Evolutionary conservation across 2,329 filamentous ascomycete species (phyloP).

Genomic region (Chaetothyriales sp.): DNA sequence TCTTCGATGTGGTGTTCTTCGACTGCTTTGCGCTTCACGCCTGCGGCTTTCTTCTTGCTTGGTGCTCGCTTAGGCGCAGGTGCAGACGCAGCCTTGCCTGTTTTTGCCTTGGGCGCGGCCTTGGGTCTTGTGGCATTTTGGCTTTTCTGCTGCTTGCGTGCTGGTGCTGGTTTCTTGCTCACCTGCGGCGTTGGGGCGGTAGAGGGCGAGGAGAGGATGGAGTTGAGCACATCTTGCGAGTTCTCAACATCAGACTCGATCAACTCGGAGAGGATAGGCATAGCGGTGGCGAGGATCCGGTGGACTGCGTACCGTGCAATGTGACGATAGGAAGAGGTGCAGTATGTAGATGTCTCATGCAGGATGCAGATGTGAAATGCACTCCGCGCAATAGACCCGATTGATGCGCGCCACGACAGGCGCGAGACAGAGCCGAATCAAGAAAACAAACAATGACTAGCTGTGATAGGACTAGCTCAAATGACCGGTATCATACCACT

Average conservation of each 20-base stretch:
- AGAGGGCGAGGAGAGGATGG: conserved; percentile 15
- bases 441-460: conserved; percentile 1
- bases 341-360: conserved; percentile 1
- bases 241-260: conserved; percentile 34
- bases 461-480: background rate
- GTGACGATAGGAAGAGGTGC: background rate
- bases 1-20: conserved; percentile 30
- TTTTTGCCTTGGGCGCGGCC: conserved; percentile 21
- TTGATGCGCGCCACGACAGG: background rate
- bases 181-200: conserved; percentile 4
- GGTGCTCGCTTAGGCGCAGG: conserved; percentile 32
- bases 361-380: background rate
- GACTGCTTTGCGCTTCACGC: conserved; percentile 20
- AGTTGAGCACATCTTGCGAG: conserved; percentile 21
- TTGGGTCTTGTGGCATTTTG: background rate
- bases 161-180: background rate
- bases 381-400: background rate
- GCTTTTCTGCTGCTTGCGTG: background rate
- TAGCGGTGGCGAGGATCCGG: background rate
- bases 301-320: background rate
- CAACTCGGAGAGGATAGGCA: conserved; percentile 29
- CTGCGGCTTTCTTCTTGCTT: conserved; percentile 20
- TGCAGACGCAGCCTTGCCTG: conserved; percentile 23
- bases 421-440: background rate
- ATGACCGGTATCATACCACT: too few relatives aligned